phyloP scores from a whole-genome alignment of 345 rosid genomes.

The Hibiscus mutabilis region DNA sequence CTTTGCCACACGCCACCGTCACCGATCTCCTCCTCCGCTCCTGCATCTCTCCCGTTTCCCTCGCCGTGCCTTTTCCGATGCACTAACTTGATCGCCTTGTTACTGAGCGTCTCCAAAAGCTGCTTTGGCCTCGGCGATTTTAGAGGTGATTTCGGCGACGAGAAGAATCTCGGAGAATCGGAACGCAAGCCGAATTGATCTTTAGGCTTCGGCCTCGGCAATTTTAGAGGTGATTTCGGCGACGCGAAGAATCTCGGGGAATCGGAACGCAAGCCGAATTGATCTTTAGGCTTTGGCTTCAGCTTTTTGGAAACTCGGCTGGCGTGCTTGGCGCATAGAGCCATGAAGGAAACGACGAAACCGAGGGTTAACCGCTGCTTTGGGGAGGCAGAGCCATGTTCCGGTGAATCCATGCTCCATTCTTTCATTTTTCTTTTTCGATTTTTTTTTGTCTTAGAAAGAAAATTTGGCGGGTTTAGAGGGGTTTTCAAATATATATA shows the following conservation, averaged over 20 bases:
- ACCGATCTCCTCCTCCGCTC: constrained; percentile 31
- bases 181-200: too few relatives aligned
- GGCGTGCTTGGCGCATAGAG: constrained; percentile 54
- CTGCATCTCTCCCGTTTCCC: constrained; percentile 4
- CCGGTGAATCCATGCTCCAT: constrained; percentile 22
- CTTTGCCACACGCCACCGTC: constrained; percentile 89
- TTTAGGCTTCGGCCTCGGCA: constrained; percentile 30
- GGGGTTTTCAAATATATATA: background rate
- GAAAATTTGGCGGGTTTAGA: background rate
- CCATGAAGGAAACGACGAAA: constrained; percentile 43
- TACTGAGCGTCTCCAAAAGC: constrained; percentile 44
- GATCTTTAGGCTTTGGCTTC: constrained; percentile 17
- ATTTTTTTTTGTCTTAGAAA: background rate
- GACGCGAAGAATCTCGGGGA: background rate
- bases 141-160: too few relatives aligned
- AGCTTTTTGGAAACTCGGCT: constrained; percentile 42
- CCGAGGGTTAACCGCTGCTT: constrained; percentile 36
- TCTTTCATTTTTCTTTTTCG: background rate
- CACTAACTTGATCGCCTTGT: constrained; percentile 45
- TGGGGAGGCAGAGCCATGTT: constrained; percentile 21
- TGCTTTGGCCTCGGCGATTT: constrained; percentile 2
- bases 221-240: background rate
- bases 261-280: background rate
- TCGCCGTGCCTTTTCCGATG: constrained; percentile 24
- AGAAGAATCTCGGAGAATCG: too few relatives aligned